Evolutionary conservation across 306 rosid species (phyloP).

Genomic region (Prosopis cineraria): DNA sequence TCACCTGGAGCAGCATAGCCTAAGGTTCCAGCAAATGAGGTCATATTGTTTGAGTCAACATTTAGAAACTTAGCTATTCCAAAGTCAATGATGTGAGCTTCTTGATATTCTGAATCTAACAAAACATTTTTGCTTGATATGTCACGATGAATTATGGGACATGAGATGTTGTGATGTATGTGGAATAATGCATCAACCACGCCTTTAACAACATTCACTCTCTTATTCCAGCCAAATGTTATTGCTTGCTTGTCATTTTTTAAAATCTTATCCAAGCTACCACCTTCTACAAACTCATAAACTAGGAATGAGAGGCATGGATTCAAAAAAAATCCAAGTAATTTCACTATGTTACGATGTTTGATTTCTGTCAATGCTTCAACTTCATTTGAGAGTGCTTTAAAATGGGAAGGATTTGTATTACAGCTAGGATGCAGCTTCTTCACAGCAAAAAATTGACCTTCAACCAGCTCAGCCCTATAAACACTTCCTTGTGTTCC

Average conservation of each 20-base stretch:
- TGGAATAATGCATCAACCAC: neutral
- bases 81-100: neutral
- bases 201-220: neutral
- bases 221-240: neutral
- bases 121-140: neutral
- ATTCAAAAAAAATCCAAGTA: slow-evolving; percentile 27
- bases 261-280: neutral
- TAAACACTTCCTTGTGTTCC: too few relatives aligned
- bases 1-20: slow-evolving; percentile 30
- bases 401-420: too few relatives aligned
- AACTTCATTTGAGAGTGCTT: too few relatives aligned
- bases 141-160: neutral
- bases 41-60: neutral
- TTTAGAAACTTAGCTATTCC: slow-evolving; percentile 22
- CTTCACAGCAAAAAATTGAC: too few relatives aligned
- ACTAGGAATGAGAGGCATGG: slow-evolving; percentile 21
- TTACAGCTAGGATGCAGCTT: too few relatives aligned
- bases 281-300: slow-evolving; percentile 13
- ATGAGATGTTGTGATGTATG: neutral
- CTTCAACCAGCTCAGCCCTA: too few relatives aligned
- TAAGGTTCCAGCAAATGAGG: slow-evolving; percentile 18
- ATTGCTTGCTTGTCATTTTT: neutral
- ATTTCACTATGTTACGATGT: slow-evolving; percentile 31
- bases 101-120: neutral
- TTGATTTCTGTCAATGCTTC: neutral